Evolutionary conservation across 2,329 filamentous ascomycete species (phyloP).

Genomic region (Paracorniculantispora psalliotae): DNA sequence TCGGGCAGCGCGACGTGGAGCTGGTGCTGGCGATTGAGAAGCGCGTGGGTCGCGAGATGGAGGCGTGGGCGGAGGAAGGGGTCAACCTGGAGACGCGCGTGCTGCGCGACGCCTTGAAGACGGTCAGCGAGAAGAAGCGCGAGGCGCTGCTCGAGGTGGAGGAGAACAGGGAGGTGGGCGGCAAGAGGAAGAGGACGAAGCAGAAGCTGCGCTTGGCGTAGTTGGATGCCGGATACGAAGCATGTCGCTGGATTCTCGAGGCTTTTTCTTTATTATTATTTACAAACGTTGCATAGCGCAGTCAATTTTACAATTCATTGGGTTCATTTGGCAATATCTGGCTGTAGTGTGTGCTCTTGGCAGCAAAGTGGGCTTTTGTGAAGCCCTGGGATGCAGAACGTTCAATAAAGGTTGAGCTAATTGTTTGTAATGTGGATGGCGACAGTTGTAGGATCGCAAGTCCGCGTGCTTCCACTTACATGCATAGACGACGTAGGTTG

Average conservation of each 20-base stretch:
- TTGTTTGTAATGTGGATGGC: too few species aligned
- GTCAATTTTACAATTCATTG: neutral
- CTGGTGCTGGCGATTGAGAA: slow-evolving; percentile 86
- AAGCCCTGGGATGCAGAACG: neutral
- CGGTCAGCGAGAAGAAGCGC: slow-evolving; percentile 92
- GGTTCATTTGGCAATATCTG: neutral
- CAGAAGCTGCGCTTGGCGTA: slow-evolving; percentile 45
- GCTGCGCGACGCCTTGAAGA: slow-evolving; percentile 76
- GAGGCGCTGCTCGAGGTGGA: slow-evolving; percentile 89
- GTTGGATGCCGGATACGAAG: neutral
- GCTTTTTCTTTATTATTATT: neutral
- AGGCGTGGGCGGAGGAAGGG: slow-evolving; percentile 79
- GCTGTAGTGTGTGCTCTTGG: neutral
- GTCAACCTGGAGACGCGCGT: slow-evolving; percentile 93
- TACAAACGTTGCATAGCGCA: slow-evolving; percentile 1
- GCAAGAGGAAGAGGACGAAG: slow-evolving; percentile 66
- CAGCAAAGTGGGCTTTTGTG: neutral
- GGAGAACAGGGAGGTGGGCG: slow-evolving; percentile 83
- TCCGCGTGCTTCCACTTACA: neutral
- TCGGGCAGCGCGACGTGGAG: slow-evolving; percentile 89
- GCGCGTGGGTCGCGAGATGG: slow-evolving; percentile 75
- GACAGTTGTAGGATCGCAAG: too few species aligned
- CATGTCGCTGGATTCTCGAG: neutral
- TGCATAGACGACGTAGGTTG: neutral
- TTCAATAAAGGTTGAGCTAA: too few species aligned